Conservation (phyloP, 2,329 filamentous ascomycete species). For the Colletotrichum cordylinicola region DNA sequence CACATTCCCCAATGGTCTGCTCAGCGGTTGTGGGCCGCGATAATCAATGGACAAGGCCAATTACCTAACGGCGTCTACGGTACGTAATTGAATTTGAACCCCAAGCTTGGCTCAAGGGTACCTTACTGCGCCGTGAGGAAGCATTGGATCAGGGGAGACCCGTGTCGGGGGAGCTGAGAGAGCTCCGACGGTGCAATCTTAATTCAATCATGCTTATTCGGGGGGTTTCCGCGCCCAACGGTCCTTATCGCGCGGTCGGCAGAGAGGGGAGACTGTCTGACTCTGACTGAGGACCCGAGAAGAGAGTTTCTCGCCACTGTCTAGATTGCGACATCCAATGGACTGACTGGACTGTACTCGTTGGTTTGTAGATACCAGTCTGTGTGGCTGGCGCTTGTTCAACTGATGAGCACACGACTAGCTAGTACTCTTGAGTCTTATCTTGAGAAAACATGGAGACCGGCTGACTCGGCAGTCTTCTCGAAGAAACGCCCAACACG, state of each 20-base stretch:
- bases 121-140: background rate
- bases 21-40: background rate
- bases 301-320: background rate
- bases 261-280: background rate
- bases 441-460: background rate
- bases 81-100: conserved; percentile 4
- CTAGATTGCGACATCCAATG: background rate
- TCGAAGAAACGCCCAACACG: background rate
- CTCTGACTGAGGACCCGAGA: background rate
- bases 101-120: too few species aligned
- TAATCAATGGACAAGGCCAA: background rate
- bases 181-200: conserved; percentile 9
- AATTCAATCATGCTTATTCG: conserved; percentile 18
- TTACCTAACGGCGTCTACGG: background rate
- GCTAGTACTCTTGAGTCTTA: background rate
- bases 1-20: background rate
- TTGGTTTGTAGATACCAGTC: background rate
- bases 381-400: background rate
- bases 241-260: background rate
- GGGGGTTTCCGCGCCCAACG: background rate
- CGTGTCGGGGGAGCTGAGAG: background rate
- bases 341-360: background rate
- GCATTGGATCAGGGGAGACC: conserved; percentile 1
- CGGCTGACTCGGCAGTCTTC: conserved; percentile 12
- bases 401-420: background rate